These are phyloP conservation scores for Leccinum holopus DNA, from an alignment of 1,284 basidiomycete species.

Conservation along the genomic window DNA sequence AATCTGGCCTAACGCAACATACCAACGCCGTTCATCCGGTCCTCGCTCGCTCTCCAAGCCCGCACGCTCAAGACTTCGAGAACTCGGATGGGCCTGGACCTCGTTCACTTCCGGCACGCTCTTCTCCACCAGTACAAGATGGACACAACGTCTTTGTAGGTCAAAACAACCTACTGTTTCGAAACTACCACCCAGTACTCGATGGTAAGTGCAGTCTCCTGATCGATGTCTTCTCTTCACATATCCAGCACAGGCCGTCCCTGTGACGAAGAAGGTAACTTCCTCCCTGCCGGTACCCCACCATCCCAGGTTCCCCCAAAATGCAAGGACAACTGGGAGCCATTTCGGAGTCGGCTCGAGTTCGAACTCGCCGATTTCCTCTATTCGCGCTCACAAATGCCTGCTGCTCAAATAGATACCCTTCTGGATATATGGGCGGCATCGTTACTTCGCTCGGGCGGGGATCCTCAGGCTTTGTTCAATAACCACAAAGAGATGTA, in stretches of 20 bases:
- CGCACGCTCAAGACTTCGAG: background rate
- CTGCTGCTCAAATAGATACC: background rate
- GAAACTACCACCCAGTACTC: background rate
- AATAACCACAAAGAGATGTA: background rate
- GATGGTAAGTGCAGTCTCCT: background rate
- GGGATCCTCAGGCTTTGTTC: background rate
- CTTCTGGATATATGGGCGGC: background rate
- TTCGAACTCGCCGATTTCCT: background rate
- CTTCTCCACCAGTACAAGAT: background rate
- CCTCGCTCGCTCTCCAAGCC: too few relatives aligned
- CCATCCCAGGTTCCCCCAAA: background rate
- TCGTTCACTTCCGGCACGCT: background rate
- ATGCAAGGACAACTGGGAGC: background rate
- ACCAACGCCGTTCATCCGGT: too few relatives aligned
- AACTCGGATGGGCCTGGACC: background rate
- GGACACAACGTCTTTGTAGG: background rate
- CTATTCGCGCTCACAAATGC: background rate
- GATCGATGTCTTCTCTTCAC: background rate
- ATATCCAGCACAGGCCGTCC: background rate
- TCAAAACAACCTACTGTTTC: background rate
- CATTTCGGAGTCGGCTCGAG: background rate
- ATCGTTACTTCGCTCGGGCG: background rate
- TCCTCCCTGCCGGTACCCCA: background rate
- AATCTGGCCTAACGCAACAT: too few relatives aligned
- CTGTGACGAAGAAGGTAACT: background rate